phyloP scores from a whole-genome alignment of 768 basidiomycete genomes.

The Boletus subparvulus region DNA sequence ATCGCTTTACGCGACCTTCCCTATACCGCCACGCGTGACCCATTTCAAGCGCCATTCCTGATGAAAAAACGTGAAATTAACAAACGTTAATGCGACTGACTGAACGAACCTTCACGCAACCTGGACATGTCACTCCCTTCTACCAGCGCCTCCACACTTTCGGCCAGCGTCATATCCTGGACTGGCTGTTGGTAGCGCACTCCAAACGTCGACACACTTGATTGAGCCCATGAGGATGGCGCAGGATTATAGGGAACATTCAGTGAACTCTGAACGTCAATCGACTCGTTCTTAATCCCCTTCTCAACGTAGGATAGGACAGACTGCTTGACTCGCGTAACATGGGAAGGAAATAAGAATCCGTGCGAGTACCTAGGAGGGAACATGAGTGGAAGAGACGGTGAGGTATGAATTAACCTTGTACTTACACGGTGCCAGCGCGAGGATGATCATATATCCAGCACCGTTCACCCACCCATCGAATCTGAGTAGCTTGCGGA shows the following conservation, averaged over 20 bases:
- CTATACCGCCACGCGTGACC: slow-evolving; percentile 70
- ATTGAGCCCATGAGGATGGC: slow-evolving; percentile 69
- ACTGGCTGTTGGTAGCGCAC: slow-evolving; percentile 70
- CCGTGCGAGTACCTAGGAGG: slow-evolving; percentile 87
- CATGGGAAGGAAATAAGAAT: slow-evolving; percentile 91
- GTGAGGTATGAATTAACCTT: background rate
- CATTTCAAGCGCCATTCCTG: slow-evolving; percentile 58
- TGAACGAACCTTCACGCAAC: slow-evolving; percentile 56
- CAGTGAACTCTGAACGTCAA: slow-evolving; percentile 23
- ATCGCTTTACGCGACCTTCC: slow-evolving; percentile 66
- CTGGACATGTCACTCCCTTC: slow-evolving; percentile 87
- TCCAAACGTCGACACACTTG: slow-evolving; percentile 86
- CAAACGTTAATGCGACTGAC: background rate
- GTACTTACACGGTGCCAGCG: slow-evolving; percentile 82
- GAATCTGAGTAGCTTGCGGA: slow-evolving; percentile 72
- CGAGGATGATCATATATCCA: slow-evolving; percentile 99
- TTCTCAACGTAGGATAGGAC: slow-evolving; percentile 55
- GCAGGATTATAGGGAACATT: slow-evolving; percentile 35
- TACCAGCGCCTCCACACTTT: slow-evolving; percentile 88
- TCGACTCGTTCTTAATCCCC: slow-evolving; percentile 37
- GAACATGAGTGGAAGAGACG: slow-evolving; percentile 2
- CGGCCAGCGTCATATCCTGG: slow-evolving; percentile 56
- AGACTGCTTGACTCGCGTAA: slow-evolving; percentile 59
- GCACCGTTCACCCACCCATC: slow-evolving; percentile 91
- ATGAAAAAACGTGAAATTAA: background rate